Base-by-base conservation (phyloP, 1,139 yeast genomes). In the Oligophagozyma castellii region DNA sequence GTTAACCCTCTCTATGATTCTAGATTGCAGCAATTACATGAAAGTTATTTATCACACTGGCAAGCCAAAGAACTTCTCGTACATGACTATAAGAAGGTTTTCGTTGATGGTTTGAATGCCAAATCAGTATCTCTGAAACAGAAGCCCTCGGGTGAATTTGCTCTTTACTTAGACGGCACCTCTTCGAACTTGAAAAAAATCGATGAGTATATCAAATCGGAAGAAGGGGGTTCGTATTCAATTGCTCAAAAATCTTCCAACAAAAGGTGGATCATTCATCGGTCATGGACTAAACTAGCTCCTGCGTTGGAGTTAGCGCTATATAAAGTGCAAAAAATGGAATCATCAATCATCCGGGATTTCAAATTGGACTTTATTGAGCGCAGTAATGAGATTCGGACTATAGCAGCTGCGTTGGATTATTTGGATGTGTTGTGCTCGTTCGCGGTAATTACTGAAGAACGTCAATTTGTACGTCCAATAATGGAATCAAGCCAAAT, bases 381-480 rank as follows among this genome's bases (percentile, higher is more conserved):
- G 3, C 42, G 39, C 23, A 46, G 59, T 28, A 26, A 46, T 22
- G 35, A 43, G 5, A 37, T 58, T 8, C 38, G 63, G 28, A 29
- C 37, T 12, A 42, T 53, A 19, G 46, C 59, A 10, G 42, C 44
- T 25, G 44, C 63, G 27, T 57, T 75, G 16, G 95, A 83, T 38
- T 67, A 66, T 34, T 46, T 86, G 5, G 98, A 89, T 51, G 73
- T 78, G 1, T 61, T 79, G 0, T 55, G 72, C 5, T 76, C 93
- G 0, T 80, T 89, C 53, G 75, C 94, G 0, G 55, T 58, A 1
- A 51, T 86, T 4, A 76, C 95, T 0, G 51, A 56, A 14, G 93
- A 81, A 40, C 66, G 67, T 33, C 56, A 67, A 16, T 59, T 84
- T 31, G 70, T 66, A 0, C 59, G 83, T 30, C 98, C 98, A 0